Percentiles rank a stretch among this genome's conserved stretches.
Evolutionary conservation across 75 land plant genomes (phyloP).

Genomic region (Ceratopteris richardii): DNA sequence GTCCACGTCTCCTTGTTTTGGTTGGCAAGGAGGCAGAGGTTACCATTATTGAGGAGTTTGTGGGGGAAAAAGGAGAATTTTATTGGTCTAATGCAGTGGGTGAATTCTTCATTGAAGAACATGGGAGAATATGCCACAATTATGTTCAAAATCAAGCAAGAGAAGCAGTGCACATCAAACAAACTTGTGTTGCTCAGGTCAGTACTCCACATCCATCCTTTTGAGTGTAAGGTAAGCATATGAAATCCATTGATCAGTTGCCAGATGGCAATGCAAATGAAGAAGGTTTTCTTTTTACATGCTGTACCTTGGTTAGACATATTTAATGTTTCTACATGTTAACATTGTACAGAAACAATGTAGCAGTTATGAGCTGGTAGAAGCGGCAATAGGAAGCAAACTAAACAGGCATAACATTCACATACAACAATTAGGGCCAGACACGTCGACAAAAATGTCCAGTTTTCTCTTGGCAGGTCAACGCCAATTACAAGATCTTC

Average conservation of each 20-base stretch:
- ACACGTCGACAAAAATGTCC: constrained; percentile 74
- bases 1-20: constrained; percentile 70
- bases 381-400: constrained; percentile 72
- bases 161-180: constrained; percentile 72
- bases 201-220: neutral
- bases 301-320: neutral
- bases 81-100: constrained; percentile 83
- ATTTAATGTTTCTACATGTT: too few relatives aligned
- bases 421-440: constrained; percentile 82
- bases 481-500: constrained; percentile 81
- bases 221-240: constrained; percentile 3
- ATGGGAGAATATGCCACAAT: constrained; percentile 59
- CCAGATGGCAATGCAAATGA: neutral
- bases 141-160: constrained; percentile 61
- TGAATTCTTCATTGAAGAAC: constrained; percentile 51
- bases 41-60: constrained; percentile 67
- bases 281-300: neutral
- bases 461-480: constrained; percentile 56
- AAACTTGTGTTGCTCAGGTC: constrained; percentile 87
- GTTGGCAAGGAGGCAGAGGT: constrained; percentile 62
- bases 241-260: neutral
- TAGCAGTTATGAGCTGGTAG: constrained; percentile 73
- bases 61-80: constrained; percentile 24
- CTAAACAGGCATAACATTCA: constrained; percentile 91
- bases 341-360: constrained; percentile 65